Conservation (phyloP, 306 rosid species). For the Sindora glabra region DNA sequence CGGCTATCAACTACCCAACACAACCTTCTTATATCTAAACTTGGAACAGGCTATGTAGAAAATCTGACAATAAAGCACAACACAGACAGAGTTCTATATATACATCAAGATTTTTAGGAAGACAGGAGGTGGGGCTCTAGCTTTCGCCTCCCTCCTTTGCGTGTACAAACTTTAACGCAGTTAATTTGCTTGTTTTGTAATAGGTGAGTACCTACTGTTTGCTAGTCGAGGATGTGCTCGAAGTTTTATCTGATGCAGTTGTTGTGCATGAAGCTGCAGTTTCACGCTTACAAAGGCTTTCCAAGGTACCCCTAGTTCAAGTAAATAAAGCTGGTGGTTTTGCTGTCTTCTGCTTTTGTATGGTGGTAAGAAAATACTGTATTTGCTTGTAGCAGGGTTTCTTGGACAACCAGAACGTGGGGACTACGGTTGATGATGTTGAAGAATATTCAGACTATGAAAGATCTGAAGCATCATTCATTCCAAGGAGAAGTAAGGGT, state of each 20-base stretch:
- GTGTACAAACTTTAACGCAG: too few relatives aligned
- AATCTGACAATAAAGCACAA: too few relatives aligned
- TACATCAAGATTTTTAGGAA: too few relatives aligned
- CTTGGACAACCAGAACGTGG: constrained; percentile 61
- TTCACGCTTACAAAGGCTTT: constrained; percentile 75
- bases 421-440: constrained; percentile 40
- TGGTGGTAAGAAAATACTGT: not conserved
- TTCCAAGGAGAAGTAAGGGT: constrained; percentile 32
- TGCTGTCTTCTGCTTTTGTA: not conserved
- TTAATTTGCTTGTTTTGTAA: constrained; percentile 9
- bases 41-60: too few relatives aligned
- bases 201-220: constrained; percentile 93
- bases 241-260: constrained; percentile 70
- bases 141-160: too few relatives aligned
- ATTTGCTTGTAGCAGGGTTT: constrained; percentile 50
- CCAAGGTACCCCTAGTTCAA: constrained; percentile 53
- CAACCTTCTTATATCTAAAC: too few relatives aligned
- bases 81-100: too few relatives aligned
- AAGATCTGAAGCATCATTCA: constrained; percentile 21
- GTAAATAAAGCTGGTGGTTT: not conserved
- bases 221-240: constrained; percentile 80
- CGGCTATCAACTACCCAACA: too few relatives aligned
- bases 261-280: constrained; percentile 92
- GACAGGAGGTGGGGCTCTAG: too few relatives aligned
- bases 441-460: constrained; percentile 54